Evolutionary conservation across 169 alveolate species (phyloP), one percentile per base, ranked within the genome.

Genomic region (Plasmodium adleri): DNA sequence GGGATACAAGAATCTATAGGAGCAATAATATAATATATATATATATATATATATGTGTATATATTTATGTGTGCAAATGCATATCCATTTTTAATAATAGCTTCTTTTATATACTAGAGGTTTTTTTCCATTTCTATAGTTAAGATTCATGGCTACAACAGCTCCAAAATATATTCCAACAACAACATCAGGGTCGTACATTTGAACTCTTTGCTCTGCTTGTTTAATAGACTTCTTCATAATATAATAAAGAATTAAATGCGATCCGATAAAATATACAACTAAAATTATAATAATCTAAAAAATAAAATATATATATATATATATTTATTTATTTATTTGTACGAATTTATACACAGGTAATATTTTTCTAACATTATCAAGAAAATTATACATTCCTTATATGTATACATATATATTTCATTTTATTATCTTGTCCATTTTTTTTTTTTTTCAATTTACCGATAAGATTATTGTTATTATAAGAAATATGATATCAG

Each of bases 111-210:
- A 6, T 13, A 80, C 90, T 32, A 80, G 62, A 15, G 90, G 83
- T 20, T 80, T 80, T 63, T 80, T 80, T 32, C 90, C 90, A 39
- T 80, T 80, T 72, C 22, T 80, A 28, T 80, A 80, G 50, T 54
- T 80, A 63, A 80, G 90, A 80, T 80, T 80, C 90, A 80, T 80
- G n/a, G 90, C 90, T 4, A 80, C 83, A 43, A 80, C 90, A 56
- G 90, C 90, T 63, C 90, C 90, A 59, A 80, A 80, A 72, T 80
- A 80, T 9, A 66, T 68, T 60, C 90, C 90, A 63, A 80, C 83
- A 50, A 80, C 76, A 59, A 80, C 83, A 58, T 80, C 90, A 2
- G 90, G 90, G 64, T 80, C 56, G 13, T 80, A 68, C 47, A 80
- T 45, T 52, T 68, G 52, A 26, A 80, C 72, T 62, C 70, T 80